These are phyloP conservation scores for Diaporthe longicolla DNA, from an alignment of 2,329 filamentous ascomycete species.

Conservation along the genomic window DNA sequence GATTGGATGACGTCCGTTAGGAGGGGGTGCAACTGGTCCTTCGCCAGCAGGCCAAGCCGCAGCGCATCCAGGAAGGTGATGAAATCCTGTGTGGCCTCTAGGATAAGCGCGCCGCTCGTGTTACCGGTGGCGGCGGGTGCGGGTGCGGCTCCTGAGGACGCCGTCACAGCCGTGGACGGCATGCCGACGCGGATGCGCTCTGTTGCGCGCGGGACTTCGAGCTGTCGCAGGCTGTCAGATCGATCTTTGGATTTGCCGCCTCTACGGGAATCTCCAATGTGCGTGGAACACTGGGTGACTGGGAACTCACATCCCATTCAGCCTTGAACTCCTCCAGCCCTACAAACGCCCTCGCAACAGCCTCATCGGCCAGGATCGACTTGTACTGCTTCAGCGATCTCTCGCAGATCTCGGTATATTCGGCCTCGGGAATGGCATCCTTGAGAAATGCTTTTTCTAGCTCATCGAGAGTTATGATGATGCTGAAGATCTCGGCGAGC, in stretches of 20 bases:
- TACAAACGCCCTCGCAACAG: constrained; percentile 88
- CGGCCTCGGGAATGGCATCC: constrained; percentile 90
- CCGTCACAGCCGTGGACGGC: constrained; percentile 82
- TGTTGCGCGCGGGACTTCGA: constrained; percentile 94
- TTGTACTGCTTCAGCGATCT: constrained; percentile 96
- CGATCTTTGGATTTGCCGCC: not conserved
- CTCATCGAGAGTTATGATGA: constrained; percentile 94
- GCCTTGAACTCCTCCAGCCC: constrained; percentile 92
- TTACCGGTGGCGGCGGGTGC: constrained; percentile 60
- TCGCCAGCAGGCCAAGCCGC: constrained; percentile 91
- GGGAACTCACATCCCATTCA: constrained; percentile 84
- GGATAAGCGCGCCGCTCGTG: constrained; percentile 77
- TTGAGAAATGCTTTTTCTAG: constrained; percentile 97
- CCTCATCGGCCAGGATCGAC: constrained; percentile 90
- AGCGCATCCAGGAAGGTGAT: constrained; percentile 98
- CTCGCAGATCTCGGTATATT: constrained; percentile 97
- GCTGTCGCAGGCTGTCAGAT: constrained; percentile 64
- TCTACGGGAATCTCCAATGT: not conserved
- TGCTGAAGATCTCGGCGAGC: constrained; percentile 96
- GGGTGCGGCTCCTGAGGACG: constrained; percentile 61
- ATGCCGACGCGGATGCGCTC: constrained; percentile 93
- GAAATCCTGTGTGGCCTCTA: constrained; percentile 96
- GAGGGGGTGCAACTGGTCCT: constrained; percentile 95
- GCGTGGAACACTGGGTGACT: too few relatives aligned
- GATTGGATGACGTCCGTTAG: constrained; percentile 96